phyloP scores from a whole-genome alignment of 2,329 filamentous ascomycete species.

The Rhynchosporium agropyri region DNA sequence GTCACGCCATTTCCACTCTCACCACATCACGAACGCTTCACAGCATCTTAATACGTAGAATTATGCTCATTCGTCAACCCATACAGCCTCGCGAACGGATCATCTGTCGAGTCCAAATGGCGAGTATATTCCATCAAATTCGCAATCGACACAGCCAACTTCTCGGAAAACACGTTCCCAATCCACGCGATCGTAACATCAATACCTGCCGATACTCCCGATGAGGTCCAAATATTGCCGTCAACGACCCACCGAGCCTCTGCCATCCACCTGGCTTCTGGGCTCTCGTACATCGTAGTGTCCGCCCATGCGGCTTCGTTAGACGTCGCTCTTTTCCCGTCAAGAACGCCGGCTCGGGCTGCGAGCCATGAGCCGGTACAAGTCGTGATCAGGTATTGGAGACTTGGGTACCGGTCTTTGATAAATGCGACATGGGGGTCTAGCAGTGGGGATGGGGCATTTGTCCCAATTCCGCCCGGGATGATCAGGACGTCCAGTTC shows the following conservation, averaged over 20 bases:
- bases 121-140: constrained; percentile 19
- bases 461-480: constrained; percentile 14
- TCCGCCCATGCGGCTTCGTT: constrained; percentile 12
- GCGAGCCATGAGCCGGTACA: constrained; percentile 61
- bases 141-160: constrained; percentile 9
- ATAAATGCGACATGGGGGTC: constrained; percentile 2
- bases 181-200: constrained; percentile 10
- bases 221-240: constrained; percentile 15
- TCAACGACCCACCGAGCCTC: constrained; percentile 7
- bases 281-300: neutral
- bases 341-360: neutral
- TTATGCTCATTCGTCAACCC: constrained; percentile 5
- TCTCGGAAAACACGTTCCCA: neutral
- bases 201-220: constrained; percentile 1
- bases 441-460: neutral
- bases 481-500: constrained; percentile 18
- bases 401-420: neutral
- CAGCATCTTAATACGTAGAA: constrained; percentile 1
- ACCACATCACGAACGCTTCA: neutral
- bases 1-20: neutral
- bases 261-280: neutral
- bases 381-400: constrained; percentile 59
- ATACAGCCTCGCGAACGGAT: constrained; percentile 27
- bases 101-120: constrained; percentile 12
- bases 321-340: constrained; percentile 6